phyloP scores from a whole-genome alignment of 2,329 filamentous ascomycete species.

The Aspergillus uvarum region DNA sequence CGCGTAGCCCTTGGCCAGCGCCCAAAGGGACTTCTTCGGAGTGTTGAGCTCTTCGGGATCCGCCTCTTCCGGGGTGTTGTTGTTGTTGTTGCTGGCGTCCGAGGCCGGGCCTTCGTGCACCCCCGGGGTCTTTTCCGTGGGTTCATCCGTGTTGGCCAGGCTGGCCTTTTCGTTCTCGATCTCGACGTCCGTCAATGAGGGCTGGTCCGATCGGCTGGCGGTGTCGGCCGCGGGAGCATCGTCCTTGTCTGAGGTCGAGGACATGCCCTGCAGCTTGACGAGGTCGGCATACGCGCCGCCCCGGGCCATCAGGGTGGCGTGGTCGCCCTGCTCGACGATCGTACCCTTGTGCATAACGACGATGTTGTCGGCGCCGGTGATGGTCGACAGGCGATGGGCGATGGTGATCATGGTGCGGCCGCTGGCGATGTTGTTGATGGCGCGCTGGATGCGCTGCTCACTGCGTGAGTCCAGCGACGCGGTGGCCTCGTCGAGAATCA shows the following conservation, averaged over 20 bases:
- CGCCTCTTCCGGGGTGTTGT: background rate
- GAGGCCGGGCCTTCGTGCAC: background rate
- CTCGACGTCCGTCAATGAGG: background rate
- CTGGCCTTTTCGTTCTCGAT: background rate
- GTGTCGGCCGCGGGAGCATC: conserved; percentile 19
- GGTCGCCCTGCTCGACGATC: conserved; percentile 36
- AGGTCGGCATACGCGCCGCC: conserved; percentile 51
- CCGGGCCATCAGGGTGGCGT: conserved; percentile 31
- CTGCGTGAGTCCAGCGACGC: conserved; percentile 38
- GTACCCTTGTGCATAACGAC: conserved; percentile 36
- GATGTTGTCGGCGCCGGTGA: conserved; percentile 40
- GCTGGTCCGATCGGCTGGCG: conserved; percentile 17
- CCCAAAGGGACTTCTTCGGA: background rate
- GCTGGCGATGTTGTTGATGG: conserved; percentile 30
- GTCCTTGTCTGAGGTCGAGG: conserved; percentile 21
- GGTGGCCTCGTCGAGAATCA: conserved; percentile 49
- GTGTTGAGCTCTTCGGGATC: background rate
- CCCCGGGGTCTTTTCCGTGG: background rate
- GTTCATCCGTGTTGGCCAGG: background rate
- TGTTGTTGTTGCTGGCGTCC: background rate
- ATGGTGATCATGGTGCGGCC: conserved; percentile 37
- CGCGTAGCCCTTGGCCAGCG: background rate
- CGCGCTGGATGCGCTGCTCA: conserved; percentile 36
- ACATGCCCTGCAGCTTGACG: conserved; percentile 46
- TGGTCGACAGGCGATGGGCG: conserved; percentile 39